Evolutionary conservation across 495 filamentous ascomycete species (phyloP).

Genomic region (Friedmanniomyces endolithicus): DNA sequence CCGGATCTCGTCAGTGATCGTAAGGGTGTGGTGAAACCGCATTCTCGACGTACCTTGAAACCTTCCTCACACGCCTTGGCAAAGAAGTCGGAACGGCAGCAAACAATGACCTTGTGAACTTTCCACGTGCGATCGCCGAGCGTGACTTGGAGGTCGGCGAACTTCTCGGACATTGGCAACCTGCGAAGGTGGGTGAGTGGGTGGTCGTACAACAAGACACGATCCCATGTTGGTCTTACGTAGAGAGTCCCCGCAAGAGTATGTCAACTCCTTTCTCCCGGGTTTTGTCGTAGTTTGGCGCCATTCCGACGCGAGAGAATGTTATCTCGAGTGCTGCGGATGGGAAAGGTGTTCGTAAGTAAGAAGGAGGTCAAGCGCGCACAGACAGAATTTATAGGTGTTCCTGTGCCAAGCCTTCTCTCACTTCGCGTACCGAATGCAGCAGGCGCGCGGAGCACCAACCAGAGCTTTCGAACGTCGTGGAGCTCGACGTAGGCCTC

Average conservation of each 20-base stretch:
- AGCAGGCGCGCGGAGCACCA: no score
- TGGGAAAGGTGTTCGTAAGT: neutral
- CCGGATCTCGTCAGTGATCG: neutral
- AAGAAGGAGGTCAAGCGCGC: neutral
- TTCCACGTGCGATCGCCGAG: neutral
- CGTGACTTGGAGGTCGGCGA: constrained; percentile 5
- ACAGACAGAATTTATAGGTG: no score
- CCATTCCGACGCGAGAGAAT: neutral
- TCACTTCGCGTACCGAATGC: no score
- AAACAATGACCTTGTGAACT: constrained; percentile 2
- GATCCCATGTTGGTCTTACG: neutral
- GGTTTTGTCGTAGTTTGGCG: neutral
- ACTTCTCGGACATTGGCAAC: neutral
- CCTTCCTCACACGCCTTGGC: neutral
- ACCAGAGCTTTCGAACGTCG: no score
- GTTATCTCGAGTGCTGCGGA: neutral
- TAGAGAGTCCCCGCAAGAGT: neutral
- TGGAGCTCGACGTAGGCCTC: no score
- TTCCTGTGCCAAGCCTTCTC: no score
- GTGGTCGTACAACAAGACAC: neutral
- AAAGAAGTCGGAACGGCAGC: constrained; percentile 1
- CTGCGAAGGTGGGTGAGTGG: neutral
- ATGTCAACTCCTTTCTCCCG: neutral
- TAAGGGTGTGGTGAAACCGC: neutral
- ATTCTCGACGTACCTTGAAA: neutral